These are phyloP conservation scores for Coffea humblotiana DNA, from an alignment of 305 asterid species.

Conservation along the genomic window DNA sequence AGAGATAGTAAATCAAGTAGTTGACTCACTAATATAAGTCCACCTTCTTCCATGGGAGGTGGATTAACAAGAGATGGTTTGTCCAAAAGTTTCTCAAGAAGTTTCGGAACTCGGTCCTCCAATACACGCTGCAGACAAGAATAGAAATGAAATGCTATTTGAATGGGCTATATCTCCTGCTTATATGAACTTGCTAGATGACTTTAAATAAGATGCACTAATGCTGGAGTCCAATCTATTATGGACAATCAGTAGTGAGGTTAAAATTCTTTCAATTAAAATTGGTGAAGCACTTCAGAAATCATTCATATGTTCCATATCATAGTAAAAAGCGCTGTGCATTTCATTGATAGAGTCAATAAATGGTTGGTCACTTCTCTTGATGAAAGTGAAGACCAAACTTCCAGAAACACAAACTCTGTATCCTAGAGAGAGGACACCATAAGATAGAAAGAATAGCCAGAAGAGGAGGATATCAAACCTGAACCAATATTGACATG, in stretches of 20 bases:
- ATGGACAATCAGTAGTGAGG: slow-evolving; percentile 1
- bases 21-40: slow-evolving; percentile 81
- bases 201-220: not conserved
- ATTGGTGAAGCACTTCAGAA: not conserved
- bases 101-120: slow-evolving; percentile 95
- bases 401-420: not conserved
- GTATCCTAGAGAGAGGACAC: not conserved
- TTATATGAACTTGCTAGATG: not conserved
- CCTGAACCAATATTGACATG: slow-evolving; percentile 98
- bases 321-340: not conserved
- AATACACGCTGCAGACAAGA: slow-evolving; percentile 74
- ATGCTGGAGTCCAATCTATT: not conserved
- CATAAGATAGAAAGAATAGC: not conserved
- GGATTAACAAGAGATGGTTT: slow-evolving; percentile 86
- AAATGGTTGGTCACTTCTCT: not conserved
- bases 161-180: not conserved
- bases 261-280: not conserved
- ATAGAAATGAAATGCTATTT: slow-evolving; percentile 5
- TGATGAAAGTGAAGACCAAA: not conserved
- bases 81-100: slow-evolving; percentile 83
- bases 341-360: not conserved
- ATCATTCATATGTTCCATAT: not conserved
- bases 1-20: slow-evolving; percentile 13
- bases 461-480: slow-evolving; percentile 17
- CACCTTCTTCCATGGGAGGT: slow-evolving; percentile 97